phyloP scores from a whole-genome alignment of 2,329 filamentous ascomycete species.

The Gyromitra esculenta region DNA sequence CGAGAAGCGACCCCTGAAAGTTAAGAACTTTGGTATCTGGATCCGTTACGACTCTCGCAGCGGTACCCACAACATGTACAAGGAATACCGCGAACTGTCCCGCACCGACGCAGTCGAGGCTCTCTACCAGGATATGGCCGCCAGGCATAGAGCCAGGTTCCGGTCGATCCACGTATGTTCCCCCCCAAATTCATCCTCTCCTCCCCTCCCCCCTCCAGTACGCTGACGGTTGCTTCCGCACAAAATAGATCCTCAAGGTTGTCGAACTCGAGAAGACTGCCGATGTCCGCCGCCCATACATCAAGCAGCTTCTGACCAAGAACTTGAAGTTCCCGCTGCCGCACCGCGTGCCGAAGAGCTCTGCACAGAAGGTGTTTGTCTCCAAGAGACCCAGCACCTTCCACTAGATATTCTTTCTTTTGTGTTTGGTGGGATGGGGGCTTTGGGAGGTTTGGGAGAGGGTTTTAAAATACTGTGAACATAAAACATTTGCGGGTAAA shows the following conservation, averaged over 20 bases:
- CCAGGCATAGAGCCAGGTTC: conserved; percentile 97
- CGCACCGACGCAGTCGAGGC: conserved; percentile 93
- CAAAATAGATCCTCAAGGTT: conserved; percentile 88
- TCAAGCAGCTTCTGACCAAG: conserved; percentile 97
- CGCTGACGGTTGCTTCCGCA: conserved; percentile 18
- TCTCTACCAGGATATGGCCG: conserved; percentile 99
- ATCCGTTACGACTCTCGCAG: conserved; percentile 99
- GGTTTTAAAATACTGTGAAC: conserved; percentile 46
- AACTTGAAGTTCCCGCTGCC: conserved; percentile 97
- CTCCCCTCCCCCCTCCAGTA: neutral
- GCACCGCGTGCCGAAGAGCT: conserved; percentile 87
- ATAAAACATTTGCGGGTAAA: conserved; percentile 46
- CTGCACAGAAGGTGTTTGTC: conserved; percentile 89
- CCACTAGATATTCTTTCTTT: conserved; percentile 75
- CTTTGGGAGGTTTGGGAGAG: conserved; percentile 12
- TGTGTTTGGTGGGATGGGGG: conserved; percentile 27
- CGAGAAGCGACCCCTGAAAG: conserved; percentile 99
- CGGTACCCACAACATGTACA: conserved; percentile 99
- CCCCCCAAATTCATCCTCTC: neutral
- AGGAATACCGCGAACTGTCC: conserved; percentile 99
- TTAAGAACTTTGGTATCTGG: conserved; percentile 99
- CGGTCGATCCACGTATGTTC: conserved; percentile 93
- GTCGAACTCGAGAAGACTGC: conserved; percentile 95
- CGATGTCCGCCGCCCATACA: conserved; percentile 97
- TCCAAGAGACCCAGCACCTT: conserved; percentile 95